phyloP scores from a whole-genome alignment of 441 rosid genomes.

The Eruca vesicaria region DNA sequence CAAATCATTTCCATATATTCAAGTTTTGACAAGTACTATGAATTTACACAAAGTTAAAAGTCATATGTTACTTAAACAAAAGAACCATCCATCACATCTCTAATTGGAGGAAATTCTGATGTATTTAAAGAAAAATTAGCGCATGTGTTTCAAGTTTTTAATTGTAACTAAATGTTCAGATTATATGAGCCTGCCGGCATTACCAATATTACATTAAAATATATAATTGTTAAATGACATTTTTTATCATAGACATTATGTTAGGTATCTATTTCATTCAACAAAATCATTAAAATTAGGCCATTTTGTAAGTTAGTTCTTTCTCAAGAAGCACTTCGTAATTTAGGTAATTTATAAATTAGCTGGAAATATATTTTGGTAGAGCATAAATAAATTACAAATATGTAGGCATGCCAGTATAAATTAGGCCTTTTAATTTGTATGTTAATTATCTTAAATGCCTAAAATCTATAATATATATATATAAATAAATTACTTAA shows the following conservation, averaged over 20 bases:
- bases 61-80: background rate
- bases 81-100: background rate
- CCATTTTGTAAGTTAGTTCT: constrained; percentile 17
- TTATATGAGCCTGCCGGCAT: background rate
- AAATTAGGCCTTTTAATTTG: background rate
- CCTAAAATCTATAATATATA: background rate
- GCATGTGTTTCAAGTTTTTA: background rate
- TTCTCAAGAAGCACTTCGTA: constrained; percentile 5
- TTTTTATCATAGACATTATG: background rate
- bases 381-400: background rate
- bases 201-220: background rate
- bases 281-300: constrained; percentile 22
- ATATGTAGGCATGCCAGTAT: background rate
- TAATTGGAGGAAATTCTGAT: background rate
- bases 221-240: background rate
- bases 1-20: background rate
- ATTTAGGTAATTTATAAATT: constrained; percentile 21
- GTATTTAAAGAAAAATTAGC: background rate
- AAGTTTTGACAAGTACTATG: background rate
- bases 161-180: background rate
- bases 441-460: background rate
- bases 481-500: too few species aligned
- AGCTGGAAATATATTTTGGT: background rate
- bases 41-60: background rate
- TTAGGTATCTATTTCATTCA: background rate